phyloP scores from a whole-genome alignment of 208 protist species.

The Novymonas esmeraldas region DNA sequence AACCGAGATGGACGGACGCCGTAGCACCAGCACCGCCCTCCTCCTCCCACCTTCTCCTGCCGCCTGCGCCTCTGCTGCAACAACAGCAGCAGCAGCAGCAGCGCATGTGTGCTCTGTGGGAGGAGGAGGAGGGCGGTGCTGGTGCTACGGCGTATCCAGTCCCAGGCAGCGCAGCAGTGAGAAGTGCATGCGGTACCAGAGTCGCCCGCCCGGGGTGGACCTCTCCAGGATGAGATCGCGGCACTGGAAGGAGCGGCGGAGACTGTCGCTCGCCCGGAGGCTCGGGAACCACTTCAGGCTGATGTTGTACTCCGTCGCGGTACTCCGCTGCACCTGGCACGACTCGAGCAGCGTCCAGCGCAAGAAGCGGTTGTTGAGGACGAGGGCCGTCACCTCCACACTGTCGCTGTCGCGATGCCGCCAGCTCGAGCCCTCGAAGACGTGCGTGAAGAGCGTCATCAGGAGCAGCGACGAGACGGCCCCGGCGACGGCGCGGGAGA shows the following conservation, averaged over 20 bases:
- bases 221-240: conserved; percentile 54
- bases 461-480: conserved; percentile 50
- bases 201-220: conserved; percentile 38
- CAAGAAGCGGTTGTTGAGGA: conserved; percentile 70
- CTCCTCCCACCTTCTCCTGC: no score
- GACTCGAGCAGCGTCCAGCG: conserved; percentile 54
- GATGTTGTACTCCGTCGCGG: conserved; percentile 40
- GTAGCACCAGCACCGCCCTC: no score
- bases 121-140: conserved; percentile 7
- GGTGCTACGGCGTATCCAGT: conserved; percentile 20
- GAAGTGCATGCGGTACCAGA: conserved; percentile 79
- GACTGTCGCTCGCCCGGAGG: conserved; percentile 24
- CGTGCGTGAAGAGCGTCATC: conserved; percentile 33
- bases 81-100: no score
- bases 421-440: conserved; percentile 64
- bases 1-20: no score
- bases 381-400: conserved; percentile 45
- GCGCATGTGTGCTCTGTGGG: conserved; percentile 7
- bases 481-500: neutral
- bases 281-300: conserved; percentile 33
- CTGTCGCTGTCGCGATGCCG: conserved; percentile 21
- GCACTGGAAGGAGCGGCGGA: conserved; percentile 58
- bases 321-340: conserved; percentile 4
- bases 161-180: conserved; percentile 45
- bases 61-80: no score